These are phyloP conservation scores for Colletotrichum liaoningense DNA, from an alignment of 2,329 filamentous ascomycete genomes.

Conservation along the genomic window DNA sequence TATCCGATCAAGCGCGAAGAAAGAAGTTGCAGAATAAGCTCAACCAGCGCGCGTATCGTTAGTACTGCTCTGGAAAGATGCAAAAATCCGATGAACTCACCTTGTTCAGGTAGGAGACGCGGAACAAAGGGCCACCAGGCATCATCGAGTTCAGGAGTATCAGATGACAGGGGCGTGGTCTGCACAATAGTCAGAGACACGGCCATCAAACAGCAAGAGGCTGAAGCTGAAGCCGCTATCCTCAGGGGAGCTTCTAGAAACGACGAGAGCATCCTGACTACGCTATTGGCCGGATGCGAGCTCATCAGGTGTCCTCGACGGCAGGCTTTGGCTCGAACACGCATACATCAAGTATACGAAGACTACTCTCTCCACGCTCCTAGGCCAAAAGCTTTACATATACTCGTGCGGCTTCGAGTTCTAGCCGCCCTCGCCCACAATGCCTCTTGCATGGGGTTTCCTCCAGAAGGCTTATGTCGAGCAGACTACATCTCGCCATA, in stretches of 20 bases:
- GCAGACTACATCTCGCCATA: conserved; percentile 7
- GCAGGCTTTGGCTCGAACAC: neutral
- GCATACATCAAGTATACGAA: conserved; percentile 4
- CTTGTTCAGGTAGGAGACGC: neutral
- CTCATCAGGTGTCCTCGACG: neutral
- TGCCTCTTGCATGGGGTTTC: conserved; percentile 24
- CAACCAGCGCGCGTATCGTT: conserved; percentile 21
- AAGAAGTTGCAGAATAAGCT: conserved; percentile 23
- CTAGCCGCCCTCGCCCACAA: conserved; percentile 30
- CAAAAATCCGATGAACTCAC: neutral
- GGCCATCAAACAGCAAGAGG: neutral
- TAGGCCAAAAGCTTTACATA: conserved; percentile 8
- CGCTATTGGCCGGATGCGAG: neutral
- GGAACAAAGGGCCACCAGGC: neutral
- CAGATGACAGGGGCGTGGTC: too few relatives aligned
- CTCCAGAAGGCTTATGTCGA: conserved; percentile 20
- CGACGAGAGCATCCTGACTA: neutral
- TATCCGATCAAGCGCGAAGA: conserved; percentile 6
- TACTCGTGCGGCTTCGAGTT: conserved; percentile 31
- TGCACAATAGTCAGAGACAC: neutral
- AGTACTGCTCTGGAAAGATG: neutral
- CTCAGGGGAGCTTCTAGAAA: neutral
- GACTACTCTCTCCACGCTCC: conserved; percentile 20
- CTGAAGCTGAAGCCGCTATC: neutral
- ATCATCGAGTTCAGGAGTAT: neutral